Evolutionary conservation across 2,329 filamentous ascomycete genomes (phyloP), one percentile per base, ranked within the genome.

Genomic region (Xylariaceae sp.): DNA sequence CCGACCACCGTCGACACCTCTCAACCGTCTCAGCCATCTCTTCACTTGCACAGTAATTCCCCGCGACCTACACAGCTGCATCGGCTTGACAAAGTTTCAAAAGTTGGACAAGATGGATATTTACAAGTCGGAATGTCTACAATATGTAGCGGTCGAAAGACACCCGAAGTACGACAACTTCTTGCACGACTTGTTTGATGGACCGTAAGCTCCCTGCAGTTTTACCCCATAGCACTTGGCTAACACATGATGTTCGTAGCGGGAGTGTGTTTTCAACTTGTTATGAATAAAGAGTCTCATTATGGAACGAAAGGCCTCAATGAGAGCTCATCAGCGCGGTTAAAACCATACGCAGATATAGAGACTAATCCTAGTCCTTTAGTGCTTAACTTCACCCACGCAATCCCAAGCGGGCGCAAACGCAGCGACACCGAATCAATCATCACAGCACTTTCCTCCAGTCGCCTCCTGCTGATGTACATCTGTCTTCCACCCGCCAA

Each of bases 391-490:
- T 51, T 34, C 31, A 49, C 55, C 31, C 33, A 18, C n/a, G 40
- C 50, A 12, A 33, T 55, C 12, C 55, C 47, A 2, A 12, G 34
- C 2, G 50, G 55, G 16, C 41, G 44, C 14, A 47, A 12, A 2
- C 38, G 28, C 33, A 12, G 13, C 9, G 14, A 49, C 16, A 34
- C 47, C 18, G 45, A 41, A 2, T 5, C 31, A 1, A 5, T 47
- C 3, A 42, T 13, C 4, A 45, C 42, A 9, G 3, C 2, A 1
- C n/a, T 57, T 18, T 40, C 31, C 1, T 33, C 43, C 2, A 47
- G 46, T 44, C 49, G 47, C 22, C 47, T 58, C 11, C 6, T 55
- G 6, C 18, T n/a, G 16, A 58, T 58, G 55, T 55, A 51, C 47
- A 42, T 58, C 14, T 51, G 53, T 36, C 22, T 28, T 36, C 22